phyloP scores from a whole-genome alignment of 371 early-diverging fungal genomes.

The Conidiobolus incongruus region DNA sequence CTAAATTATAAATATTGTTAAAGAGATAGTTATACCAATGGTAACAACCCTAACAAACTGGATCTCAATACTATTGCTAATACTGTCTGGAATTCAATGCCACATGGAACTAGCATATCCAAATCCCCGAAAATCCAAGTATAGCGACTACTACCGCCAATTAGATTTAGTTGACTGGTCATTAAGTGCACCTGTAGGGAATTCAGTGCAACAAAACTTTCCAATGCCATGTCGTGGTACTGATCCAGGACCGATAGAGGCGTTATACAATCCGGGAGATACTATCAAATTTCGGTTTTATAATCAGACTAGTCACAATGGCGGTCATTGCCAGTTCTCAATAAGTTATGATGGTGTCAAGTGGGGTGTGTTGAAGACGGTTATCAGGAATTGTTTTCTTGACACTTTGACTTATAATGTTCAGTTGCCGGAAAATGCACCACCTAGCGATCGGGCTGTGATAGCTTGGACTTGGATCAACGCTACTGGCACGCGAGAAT shows the following conservation, averaged over 20 bases:
- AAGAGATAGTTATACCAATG: too few species aligned
- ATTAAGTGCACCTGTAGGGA: too few species aligned
- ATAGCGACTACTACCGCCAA: too few species aligned
- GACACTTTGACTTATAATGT: conserved; percentile 13
- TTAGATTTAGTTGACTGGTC: too few species aligned
- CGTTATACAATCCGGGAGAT: conserved; percentile 11
- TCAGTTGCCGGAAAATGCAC: conserved; percentile 23
- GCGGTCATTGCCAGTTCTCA: conserved; percentile 44
- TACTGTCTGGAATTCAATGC: too few species aligned
- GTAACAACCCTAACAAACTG: too few species aligned
- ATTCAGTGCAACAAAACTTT: too few species aligned
- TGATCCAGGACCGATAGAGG: background rate
- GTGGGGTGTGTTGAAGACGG: conserved; percentile 24
- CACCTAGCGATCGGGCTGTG: conserved; percentile 8
- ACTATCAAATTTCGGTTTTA: conserved; percentile 9
- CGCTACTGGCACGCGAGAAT: conserved; percentile 29
- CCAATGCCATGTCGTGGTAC: background rate
- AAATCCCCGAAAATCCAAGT: too few species aligned
- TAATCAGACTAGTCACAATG: conserved; percentile 12
- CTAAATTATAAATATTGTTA: too few species aligned
- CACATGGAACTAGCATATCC: too few species aligned
- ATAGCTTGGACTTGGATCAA: conserved; percentile 49
- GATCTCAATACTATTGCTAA: too few species aligned
- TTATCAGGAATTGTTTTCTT: conserved; percentile 5
- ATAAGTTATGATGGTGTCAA: conserved; percentile 31